Base-by-base conservation (phyloP, 1,139 yeast species). In the Yamadazyma dushanensis region DNA sequence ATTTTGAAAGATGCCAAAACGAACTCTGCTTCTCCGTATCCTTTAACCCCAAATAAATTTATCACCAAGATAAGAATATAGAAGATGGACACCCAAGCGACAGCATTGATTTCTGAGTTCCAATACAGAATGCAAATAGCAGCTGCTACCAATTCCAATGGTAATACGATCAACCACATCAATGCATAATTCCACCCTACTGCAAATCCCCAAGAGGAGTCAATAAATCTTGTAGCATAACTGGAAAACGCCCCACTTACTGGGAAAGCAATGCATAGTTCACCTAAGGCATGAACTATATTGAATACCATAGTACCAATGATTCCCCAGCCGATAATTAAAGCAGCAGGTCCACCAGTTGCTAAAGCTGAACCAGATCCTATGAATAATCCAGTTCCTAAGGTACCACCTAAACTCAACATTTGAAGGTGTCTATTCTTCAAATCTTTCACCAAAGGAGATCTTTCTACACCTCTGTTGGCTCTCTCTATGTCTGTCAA, bases 261-360 rank as follows among this genome's bases (percentile, higher is more conserved):
- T 5, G 94, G 90, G 59, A 81, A 85, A 10, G 80, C 72, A 26
- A 84, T 86, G 31, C 94, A 88, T 55, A 87, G 57, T 59, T 88
- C 96, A 45, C 95, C 94, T 38, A 88, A 77, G n/a, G 92, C 81
- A 55, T 85, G 90, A 51, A 86, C 82, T 31, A 86, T 83, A 50
- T 79, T 75, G 62, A 78, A 84, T 47, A 87, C 77, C 75, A 83
- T 71, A 6, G 83, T 68, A 30, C 89, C 85, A 44, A 84, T 73
- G 31, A 81, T 61, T 35, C 77, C 76, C 54, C 81, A 86, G 38
- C 89, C 89, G 39, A 82, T 74, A 29, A 86, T 57, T 29, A 86
- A 63, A 37, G 86, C 84, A 5, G 85, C 92, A 3, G 95, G 95
- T 23, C 96, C 96, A 37, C 95, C 95, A 21, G 73, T 66, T 32